Conservation (phyloP, 768 basidiomycete genomes). For the Kwoniella sp. region DNA sequence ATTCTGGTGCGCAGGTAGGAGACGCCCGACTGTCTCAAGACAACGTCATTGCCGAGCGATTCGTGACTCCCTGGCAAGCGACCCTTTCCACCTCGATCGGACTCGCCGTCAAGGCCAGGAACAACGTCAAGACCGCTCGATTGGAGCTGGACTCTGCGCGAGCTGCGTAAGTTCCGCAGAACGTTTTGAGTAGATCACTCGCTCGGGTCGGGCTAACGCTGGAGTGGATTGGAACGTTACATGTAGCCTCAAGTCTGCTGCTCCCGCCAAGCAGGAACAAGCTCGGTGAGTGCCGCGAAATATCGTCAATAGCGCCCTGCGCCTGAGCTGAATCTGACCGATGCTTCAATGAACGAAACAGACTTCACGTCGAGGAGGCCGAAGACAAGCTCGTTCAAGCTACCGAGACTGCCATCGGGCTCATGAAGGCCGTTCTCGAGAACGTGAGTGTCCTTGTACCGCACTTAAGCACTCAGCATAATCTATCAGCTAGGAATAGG, state of each 20-base stretch:
- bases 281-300: conserved; percentile 64
- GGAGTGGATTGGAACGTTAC: no score
- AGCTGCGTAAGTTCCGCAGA: conserved; percentile 49
- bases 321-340: no score
- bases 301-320: background rate
- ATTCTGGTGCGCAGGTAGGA: conserved; percentile 60
- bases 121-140: conserved; percentile 60
- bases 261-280: conserved; percentile 80
- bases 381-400: conserved; percentile 93
- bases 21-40: conserved; percentile 80
- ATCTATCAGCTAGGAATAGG: background rate
- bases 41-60: conserved; percentile 62
- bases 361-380: conserved; percentile 65
- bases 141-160: conserved; percentile 83
- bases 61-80: conserved; percentile 62
- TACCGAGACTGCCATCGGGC: conserved; percentile 93
- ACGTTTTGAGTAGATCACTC: background rate
- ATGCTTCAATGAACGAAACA: no score
- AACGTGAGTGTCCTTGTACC: conserved; percentile 67
- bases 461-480: no score
- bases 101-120: conserved; percentile 83
- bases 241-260: conserved; percentile 74
- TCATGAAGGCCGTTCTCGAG: conserved; percentile 98
- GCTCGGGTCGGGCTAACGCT: background rate
- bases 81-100: conserved; percentile 80